A percentile compares a stretch with the other conserved stretches of the same genome.
Conservation (phyloP, 2,329 filamentous ascomycete genomes). For the Penicillium sclerotigenum region DNA sequence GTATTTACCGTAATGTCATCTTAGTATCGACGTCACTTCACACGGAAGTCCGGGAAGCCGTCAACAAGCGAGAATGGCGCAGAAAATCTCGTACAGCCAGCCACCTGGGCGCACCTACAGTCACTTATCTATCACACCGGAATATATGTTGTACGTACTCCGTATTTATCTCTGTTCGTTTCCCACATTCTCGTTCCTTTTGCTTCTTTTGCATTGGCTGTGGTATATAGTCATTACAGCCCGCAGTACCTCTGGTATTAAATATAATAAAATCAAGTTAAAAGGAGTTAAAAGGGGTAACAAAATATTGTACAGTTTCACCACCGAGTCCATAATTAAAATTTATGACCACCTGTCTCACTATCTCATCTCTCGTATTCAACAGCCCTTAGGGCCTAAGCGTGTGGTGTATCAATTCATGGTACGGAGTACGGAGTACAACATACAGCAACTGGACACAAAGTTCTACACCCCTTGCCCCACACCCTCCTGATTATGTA, state of each 20-base stretch:
- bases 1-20: neutral
- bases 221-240: neutral
- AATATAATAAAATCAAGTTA: neutral
- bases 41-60: neutral
- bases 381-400: neutral
- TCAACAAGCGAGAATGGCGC: neutral
- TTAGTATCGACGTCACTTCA: neutral
- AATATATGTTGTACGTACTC: too few relatives aligned
- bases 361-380: neutral
- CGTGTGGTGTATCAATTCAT: neutral
- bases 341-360: neutral
- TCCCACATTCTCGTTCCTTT: neutral
- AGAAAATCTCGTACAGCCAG: neutral
- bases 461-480: too few relatives aligned
- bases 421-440: neutral
- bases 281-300: neutral
- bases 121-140: neutral
- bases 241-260: neutral
- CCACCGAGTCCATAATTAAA: neutral
- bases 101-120: too few relatives aligned
- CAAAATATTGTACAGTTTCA: neutral
- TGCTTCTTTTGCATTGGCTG: too few relatives aligned
- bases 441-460: too few relatives aligned
- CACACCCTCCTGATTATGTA: too few relatives aligned
- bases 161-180: neutral